Base-by-base conservation (phyloP, 345 rosid species). In the Murraya paniculata region DNA sequence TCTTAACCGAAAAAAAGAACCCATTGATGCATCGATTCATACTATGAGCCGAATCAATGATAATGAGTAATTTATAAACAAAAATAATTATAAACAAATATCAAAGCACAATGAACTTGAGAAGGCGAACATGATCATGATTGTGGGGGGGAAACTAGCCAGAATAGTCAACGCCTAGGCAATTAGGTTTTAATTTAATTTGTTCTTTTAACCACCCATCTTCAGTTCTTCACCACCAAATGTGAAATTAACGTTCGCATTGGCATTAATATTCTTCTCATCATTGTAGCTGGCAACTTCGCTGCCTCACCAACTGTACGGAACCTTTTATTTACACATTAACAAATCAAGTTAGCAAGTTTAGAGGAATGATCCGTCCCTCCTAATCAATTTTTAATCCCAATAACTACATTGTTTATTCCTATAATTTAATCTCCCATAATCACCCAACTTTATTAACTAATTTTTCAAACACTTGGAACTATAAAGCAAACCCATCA, bases 281-380 rank as follows among this genome's bases (percentile, higher is more conserved):
- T 85, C 65, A 82, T 80, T 77, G 81, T 21, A 62, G 67, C 77
- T 69, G 27, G 82, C 82, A 81, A n/a, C 80, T 58, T 73, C 74
- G 72, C 81, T 81, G 68, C 82, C 80, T 10, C 75, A 73, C 83
- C 87, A 3, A 68, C 82, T 24, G 74, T 62, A 69, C 81, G 79
- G 78, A 75, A 67, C 68, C 77, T 77, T 13, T 56, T 58, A 21
- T 30, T 28, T 64, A 18, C 19, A 7, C 36, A 72, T 18, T 3
- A 76, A 41, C 7, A 18, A 58, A 72, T 56, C 11, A 38, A 27
- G 36, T 35, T 27, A 72, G 41, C 11, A 38, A 27, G 36, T 35
- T 27, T 31, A 75, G 58, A 33, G 50, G 53, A 72, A 22, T 28
- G 61, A 73, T 66, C 22, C 9, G 36, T 7, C 41, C n/a, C 11